Evolutionary conservation across 2,329 filamentous ascomycete genomes (phyloP), one percentile per base, ranked within the genome.

Genomic region (Aquanectria penicillioides): DNA sequence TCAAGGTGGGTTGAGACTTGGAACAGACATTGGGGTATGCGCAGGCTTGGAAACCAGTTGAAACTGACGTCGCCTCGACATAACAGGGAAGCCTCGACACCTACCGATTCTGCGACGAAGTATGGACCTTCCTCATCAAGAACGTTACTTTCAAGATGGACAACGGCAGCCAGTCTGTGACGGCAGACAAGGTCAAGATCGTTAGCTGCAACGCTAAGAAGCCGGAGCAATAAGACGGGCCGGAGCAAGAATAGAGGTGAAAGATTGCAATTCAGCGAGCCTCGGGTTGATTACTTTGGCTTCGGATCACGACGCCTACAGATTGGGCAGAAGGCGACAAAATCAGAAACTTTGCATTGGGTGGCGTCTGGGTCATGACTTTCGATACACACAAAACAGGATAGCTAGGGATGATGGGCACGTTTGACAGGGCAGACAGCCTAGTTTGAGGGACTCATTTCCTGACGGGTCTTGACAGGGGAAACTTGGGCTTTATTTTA

Each of bases 71-170:
- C 10, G 29, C 12, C 34, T 37, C 10, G 5, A 20, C 28, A 25
- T n/a, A 34, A 22, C 17, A 97, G 94, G 95, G 95, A 43, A 95
- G 96, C 74, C 89, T 99, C 63, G 94, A 98, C 75, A 98, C 95
- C 13, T 99, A 99, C 82, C 91, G 95, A 69, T 99, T 99, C 85
- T 99, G 95, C 81, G 95, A 99, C 79, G 95, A 99, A 80, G 95
- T 99, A 58, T 99, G 95, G 95, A 99, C 95, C 2, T 99, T 99
- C 77, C 86, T 99, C 57, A 97, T 99, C 79, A 97, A 97, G 79
- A 95, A 98, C 67, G 94, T 98, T 54, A 93, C 89, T n/a, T 98
- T 99, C 82, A 99, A 99, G 81, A 90, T 98, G 81, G 94, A 98
- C 69, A 92, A 90, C 49, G 84, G 84, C 67, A 87, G 86, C 55